A percentile compares a stretch with the other conserved stretches of the same genome.
Evolutionary conservation across 306 rosid species (phyloP).

Genomic region (Pterocarpus santalinus): DNA sequence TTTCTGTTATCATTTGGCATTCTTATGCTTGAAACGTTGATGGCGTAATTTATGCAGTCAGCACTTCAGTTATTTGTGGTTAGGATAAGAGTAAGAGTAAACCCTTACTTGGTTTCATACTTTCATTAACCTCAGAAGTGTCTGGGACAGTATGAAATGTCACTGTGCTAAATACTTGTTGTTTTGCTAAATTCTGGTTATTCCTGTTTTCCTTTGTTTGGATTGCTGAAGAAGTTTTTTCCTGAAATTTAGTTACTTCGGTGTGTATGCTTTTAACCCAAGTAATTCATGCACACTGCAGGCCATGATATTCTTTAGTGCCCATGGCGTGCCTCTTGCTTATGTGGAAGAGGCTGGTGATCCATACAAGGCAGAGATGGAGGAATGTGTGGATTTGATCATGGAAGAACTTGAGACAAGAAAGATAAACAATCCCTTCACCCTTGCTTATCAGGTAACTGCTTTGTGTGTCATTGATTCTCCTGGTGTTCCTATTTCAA

Average conservation of each 20-base stretch:
- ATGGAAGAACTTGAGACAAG: conserved; percentile 88
- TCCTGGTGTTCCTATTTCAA: background rate
- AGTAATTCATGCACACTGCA: conserved; percentile 46
- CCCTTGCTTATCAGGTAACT: conserved; percentile 87
- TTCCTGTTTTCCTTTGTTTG: background rate
- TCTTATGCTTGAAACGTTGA: conserved; percentile 13
- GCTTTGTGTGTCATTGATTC: background rate
- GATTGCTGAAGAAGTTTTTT: background rate
- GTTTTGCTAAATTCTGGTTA: conserved; percentile 6
- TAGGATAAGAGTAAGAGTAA: background rate
- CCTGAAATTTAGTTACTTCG: conserved; percentile 14
- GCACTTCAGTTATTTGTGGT: conserved; percentile 11
- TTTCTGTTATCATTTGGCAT: conserved; percentile 22
- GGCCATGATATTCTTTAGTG: conserved; percentile 87
- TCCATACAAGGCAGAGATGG: conserved; percentile 96
- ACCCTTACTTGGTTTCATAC: conserved; percentile 12
- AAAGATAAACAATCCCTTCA: conserved; percentile 66
- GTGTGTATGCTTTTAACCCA: conserved; percentile 9
- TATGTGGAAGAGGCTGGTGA: conserved; percentile 95
- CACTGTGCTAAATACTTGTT: background rate
- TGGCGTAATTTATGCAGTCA: conserved; percentile 25
- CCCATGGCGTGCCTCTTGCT: conserved; percentile 92
- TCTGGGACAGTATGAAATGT: background rate
- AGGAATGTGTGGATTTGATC: conserved; percentile 86
- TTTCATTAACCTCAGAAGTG: conserved; percentile 6